These are phyloP conservation scores for Tolypocladium pustulatum DNA, from an alignment of 2,329 filamentous ascomycete genomes.

Conservation along the genomic window DNA sequence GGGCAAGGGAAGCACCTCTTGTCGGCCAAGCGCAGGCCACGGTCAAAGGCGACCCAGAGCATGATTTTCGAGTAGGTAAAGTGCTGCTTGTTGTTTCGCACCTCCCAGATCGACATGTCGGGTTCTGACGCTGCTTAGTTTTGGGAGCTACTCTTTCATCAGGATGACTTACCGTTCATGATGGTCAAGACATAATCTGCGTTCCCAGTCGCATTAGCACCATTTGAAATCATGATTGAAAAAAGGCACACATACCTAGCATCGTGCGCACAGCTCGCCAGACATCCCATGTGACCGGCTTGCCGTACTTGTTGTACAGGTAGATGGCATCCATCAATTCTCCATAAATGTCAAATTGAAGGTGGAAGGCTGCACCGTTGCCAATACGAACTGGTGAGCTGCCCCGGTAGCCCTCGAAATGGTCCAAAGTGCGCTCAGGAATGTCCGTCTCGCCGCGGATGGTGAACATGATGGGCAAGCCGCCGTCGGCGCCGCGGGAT, in stretches of 20 bases:
- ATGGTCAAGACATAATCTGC: constrained; percentile 60
- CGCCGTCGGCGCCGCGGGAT: constrained; percentile 48
- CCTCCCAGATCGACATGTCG: constrained; percentile 81
- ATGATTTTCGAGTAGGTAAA: constrained; percentile 77
- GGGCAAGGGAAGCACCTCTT: constrained; percentile 69
- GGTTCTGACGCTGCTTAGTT: constrained; percentile 33
- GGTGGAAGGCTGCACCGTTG: constrained; percentile 66
- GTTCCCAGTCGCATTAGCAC: neutral
- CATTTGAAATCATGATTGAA: no score
- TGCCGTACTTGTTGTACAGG: constrained; percentile 70
- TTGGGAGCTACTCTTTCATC: neutral
- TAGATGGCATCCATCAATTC: constrained; percentile 71
- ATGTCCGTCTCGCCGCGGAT: constrained; percentile 67
- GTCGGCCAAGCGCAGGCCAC: constrained; percentile 61
- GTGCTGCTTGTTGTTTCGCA: constrained; percentile 63
- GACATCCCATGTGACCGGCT: constrained; percentile 65
- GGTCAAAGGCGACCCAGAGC: constrained; percentile 74
- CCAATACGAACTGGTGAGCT: constrained; percentile 66
- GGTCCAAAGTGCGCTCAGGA: constrained; percentile 56
- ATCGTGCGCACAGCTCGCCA: constrained; percentile 63
- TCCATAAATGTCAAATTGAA: constrained; percentile 71
- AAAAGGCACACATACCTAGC: constrained; percentile 26
- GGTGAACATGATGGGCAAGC: constrained; percentile 72
- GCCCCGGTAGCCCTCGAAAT: constrained; percentile 62
- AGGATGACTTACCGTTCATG: constrained; percentile 36